Evolutionary conservation across 805 yeast genomes (phyloP).

Genomic region (Teunomyces gatunensis): DNA sequence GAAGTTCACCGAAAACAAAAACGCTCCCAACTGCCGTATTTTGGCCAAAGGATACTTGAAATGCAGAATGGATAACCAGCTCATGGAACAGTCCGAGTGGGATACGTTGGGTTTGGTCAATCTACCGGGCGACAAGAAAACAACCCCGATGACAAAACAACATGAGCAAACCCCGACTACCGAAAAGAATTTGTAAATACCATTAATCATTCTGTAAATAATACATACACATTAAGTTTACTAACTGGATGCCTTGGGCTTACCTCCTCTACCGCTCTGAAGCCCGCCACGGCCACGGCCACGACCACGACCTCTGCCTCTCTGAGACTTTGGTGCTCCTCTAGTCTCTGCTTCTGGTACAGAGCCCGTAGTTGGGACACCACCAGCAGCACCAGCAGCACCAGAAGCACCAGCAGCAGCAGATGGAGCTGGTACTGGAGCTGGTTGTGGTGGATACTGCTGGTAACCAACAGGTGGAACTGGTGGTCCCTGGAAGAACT

Average conservation of each 20-base stretch:
- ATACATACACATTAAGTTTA: background rate
- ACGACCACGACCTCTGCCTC: slow-evolving; percentile 6
- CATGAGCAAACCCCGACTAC: background rate
- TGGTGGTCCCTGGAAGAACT: slow-evolving; percentile 24
- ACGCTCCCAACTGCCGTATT: slow-evolving; percentile 86
- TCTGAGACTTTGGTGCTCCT: background rate
- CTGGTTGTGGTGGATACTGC: slow-evolving; percentile 7
- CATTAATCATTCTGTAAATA: background rate
- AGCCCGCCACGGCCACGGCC: slow-evolving; percentile 6
- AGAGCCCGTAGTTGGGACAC: no score
- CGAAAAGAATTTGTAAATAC: background rate
- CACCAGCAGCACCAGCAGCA: background rate
- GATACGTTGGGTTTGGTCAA: slow-evolving; percentile 42
- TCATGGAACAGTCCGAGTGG: slow-evolving; percentile 44
- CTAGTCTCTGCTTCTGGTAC: background rate
- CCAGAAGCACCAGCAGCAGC: background rate
- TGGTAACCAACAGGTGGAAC: slow-evolving; percentile 1
- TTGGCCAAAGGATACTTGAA: slow-evolving; percentile 78
- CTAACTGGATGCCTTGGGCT: background rate
- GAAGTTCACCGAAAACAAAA: slow-evolving; percentile 71
- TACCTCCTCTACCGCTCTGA: slow-evolving; percentile 1
- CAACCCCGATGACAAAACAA: background rate
- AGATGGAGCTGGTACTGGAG: background rate
- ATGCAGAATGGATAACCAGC: slow-evolving; percentile 81
- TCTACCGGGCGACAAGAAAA: slow-evolving; percentile 34